Evolutionary conservation across 2,329 filamentous ascomycete species (phyloP).

Genomic region (Colletotrichum liaoningense): DNA sequence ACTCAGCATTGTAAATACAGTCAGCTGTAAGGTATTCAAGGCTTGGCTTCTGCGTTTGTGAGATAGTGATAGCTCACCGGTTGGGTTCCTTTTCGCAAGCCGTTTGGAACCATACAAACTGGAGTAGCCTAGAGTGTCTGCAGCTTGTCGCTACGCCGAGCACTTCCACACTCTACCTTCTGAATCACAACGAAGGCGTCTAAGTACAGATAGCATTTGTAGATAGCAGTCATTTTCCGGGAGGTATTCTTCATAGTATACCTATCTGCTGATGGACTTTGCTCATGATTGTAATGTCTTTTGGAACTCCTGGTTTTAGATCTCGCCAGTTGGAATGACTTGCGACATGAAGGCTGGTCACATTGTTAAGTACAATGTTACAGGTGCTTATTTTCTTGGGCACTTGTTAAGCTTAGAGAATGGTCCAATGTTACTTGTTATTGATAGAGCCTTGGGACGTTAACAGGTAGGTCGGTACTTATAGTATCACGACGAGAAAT

Average conservation of each 20-base stretch:
- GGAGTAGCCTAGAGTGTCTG: too few relatives aligned
- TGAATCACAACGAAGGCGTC: fast-evolving
- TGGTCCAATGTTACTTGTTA: background rate
- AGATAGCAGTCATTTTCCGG: background rate
- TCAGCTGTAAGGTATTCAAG: too few relatives aligned
- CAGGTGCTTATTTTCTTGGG: background rate
- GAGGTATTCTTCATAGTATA: background rate
- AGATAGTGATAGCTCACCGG: too few relatives aligned
- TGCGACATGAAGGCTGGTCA: background rate
- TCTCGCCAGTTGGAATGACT: background rate
- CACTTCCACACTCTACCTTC: fast-evolving
- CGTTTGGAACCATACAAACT: too few relatives aligned
- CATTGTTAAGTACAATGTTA: background rate
- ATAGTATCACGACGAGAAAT: too few relatives aligned
- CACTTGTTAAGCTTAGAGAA: background rate
- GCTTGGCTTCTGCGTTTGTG: too few relatives aligned
- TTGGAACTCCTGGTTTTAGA: fast-evolving
- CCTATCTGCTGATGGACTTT: background rate
- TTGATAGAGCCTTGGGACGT: background rate
- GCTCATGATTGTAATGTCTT: background rate
- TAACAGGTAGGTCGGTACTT: background rate
- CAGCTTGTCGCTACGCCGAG: background rate
- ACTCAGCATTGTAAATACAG: too few relatives aligned
- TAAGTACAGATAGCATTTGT: too few relatives aligned
- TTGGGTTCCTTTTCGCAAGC: too few relatives aligned